Evolutionary conservation across 352 stramenopile species (phyloP).

Genomic region (Plasmopara viticola): DNA sequence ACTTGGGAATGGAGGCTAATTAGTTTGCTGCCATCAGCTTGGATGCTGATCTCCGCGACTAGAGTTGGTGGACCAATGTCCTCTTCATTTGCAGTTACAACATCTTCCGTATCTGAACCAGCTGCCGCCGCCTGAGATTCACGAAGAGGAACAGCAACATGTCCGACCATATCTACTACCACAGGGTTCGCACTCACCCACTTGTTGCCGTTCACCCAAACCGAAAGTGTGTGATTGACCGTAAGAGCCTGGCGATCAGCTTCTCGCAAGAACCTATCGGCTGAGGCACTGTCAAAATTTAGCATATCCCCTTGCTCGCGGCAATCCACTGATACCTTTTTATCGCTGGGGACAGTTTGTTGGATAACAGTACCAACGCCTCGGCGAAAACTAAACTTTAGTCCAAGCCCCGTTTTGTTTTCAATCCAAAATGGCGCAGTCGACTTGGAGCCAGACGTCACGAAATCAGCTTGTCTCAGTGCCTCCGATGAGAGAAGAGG

Average conservation of each 20-base stretch:
- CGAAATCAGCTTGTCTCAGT: conserved; percentile 78
- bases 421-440: conserved; percentile 87
- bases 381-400: conserved; percentile 85
- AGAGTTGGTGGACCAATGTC: conserved; percentile 63
- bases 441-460: conserved; percentile 81
- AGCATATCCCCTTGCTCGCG: conserved; percentile 81
- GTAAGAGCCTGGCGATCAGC: conserved; percentile 67
- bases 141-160: conserved; percentile 73
- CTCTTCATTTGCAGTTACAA: conserved; percentile 36
- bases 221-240: conserved; percentile 83
- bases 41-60: conserved; percentile 82
- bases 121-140: conserved; percentile 28
- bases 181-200: conserved; percentile 84
- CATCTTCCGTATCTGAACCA: conserved; percentile 26
- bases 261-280: conserved; percentile 70
- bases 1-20: conserved; percentile 85
- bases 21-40: conserved; percentile 83
- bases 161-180: conserved; percentile 81
- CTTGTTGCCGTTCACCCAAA: conserved; percentile 81
- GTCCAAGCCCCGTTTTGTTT: conserved; percentile 74
- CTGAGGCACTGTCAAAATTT: conserved; percentile 79
- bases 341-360: conserved; percentile 55
- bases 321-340: conserved; percentile 78
- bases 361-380: conserved; percentile 76
- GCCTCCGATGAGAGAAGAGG: conserved; percentile 74